Evolutionary conservation across 345 rosid genomes (phyloP).

Genomic region (Lagerstroemia speciosa): DNA sequence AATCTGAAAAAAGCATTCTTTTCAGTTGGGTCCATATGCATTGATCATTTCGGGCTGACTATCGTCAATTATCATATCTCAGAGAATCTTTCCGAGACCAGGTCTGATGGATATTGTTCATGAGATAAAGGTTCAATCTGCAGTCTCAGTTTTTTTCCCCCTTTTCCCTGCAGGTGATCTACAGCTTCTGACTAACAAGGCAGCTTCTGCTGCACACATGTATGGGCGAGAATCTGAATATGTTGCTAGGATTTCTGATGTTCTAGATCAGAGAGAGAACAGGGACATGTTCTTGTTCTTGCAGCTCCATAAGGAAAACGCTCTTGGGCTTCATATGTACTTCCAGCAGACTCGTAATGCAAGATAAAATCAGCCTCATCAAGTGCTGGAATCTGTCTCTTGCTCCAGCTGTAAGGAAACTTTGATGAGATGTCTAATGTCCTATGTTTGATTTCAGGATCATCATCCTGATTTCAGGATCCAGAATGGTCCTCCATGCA

Average conservation of each 20-base stretch:
- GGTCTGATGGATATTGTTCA: not conserved
- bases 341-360: constrained; percentile 6
- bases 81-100: no score
- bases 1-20: not conserved
- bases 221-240: constrained; percentile 47
- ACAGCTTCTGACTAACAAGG: constrained; percentile 56
- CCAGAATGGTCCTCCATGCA: not conserved
- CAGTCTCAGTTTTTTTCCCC: not conserved
- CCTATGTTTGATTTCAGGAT: not conserved
- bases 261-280: constrained; percentile 21
- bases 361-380: not conserved
- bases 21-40: not conserved
- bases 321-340: constrained; percentile 20
- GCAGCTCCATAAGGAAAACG: constrained; percentile 32
- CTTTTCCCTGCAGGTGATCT: constrained; percentile 27
- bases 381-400: not conserved
- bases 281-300: constrained; percentile 30
- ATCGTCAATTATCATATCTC: not conserved
- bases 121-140: not conserved
- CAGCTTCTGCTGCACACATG: constrained; percentile 64
- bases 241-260: constrained; percentile 24
- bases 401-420: not conserved
- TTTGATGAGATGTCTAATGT: not conserved
- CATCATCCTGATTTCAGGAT: not conserved
- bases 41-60: not conserved